These are phyloP conservation scores for Drosera spatulata DNA, from an alignment of 179 eudicot species.

Conservation along the genomic window DNA sequence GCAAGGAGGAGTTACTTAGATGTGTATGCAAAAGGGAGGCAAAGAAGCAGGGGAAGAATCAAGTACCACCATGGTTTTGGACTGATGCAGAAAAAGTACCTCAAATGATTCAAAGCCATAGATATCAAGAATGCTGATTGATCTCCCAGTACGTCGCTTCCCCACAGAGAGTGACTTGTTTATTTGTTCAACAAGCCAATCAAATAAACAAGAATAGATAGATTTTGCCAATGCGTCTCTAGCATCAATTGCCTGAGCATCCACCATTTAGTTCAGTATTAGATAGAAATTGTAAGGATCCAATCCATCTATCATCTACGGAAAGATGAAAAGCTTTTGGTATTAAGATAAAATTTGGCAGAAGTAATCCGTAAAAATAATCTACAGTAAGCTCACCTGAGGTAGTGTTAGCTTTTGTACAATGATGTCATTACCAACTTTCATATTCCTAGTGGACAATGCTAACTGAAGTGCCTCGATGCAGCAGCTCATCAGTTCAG, in stretches of 20 bases:
- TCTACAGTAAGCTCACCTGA: conserved; percentile 46
- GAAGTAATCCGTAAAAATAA: neutral
- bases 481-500: conserved; percentile 67
- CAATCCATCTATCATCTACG: no score
- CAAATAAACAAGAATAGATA: conserved; percentile 87
- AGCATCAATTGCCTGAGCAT: conserved; percentile 71
- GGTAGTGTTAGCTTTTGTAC: conserved; percentile 72
- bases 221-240: conserved; percentile 98
- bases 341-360: neutral
- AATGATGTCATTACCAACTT: conserved; percentile 62
- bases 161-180: conserved; percentile 86
- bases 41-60: no score
- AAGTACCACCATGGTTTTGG: neutral
- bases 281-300: no score
- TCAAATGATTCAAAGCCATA: conserved; percentile 98
- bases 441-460: conserved; percentile 77
- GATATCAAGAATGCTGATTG: conserved; percentile 97
- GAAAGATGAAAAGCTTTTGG: neutral
- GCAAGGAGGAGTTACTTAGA: conserved; percentile 6
- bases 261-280: no score
- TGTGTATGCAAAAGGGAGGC: neutral
- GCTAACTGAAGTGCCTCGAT: conserved; percentile 57
- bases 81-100: conserved; percentile 22
- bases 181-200: conserved; percentile 95
- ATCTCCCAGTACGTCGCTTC: conserved; percentile 82